phyloP scores from a whole-genome alignment of 225 moss, liverwort and hornwort species.

The Takakia lepidozioides region DNA sequence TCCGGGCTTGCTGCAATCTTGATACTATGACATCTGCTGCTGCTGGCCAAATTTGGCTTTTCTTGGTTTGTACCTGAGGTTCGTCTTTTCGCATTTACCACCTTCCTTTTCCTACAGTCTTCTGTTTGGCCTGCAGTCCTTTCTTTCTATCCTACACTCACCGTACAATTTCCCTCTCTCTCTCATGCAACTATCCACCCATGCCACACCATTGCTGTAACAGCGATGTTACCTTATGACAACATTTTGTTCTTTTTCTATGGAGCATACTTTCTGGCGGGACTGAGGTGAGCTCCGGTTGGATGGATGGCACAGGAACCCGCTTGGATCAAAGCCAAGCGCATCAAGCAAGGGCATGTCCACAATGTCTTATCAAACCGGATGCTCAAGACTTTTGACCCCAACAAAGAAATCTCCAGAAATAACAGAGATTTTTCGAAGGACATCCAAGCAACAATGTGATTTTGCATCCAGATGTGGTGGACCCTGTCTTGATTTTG shows the following conservation, averaged over 20 bases:
- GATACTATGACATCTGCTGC: conserved; percentile 71
- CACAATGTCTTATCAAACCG: conserved; percentile 59
- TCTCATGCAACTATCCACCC: no score
- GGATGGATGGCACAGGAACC: conserved; percentile 61
- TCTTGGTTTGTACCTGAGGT: conserved; percentile 97
- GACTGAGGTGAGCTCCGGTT: no score
- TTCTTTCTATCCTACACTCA: neutral
- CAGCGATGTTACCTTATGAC: no score
- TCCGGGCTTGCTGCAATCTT: conserved; percentile 83
- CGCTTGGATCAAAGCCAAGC: conserved; percentile 78
- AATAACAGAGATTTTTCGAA: no score
- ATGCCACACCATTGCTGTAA: no score
- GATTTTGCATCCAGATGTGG: no score
- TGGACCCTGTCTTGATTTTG: no score
- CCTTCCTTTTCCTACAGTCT: neutral
- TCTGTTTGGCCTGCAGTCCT: neutral
- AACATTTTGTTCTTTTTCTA: neutral
- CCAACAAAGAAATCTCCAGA: no score
- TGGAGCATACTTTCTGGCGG: neutral
- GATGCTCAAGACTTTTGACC: conserved; percentile 48
- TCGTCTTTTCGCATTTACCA: neutral
- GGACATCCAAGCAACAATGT: no score
- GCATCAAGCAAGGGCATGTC: conserved; percentile 45
- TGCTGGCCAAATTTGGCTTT: conserved; percentile 82
- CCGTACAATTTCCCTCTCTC: neutral